phyloP scores from a whole-genome alignment of 768 basidiomycete genomes.

The Tricholoma hemisulphureum region DNA sequence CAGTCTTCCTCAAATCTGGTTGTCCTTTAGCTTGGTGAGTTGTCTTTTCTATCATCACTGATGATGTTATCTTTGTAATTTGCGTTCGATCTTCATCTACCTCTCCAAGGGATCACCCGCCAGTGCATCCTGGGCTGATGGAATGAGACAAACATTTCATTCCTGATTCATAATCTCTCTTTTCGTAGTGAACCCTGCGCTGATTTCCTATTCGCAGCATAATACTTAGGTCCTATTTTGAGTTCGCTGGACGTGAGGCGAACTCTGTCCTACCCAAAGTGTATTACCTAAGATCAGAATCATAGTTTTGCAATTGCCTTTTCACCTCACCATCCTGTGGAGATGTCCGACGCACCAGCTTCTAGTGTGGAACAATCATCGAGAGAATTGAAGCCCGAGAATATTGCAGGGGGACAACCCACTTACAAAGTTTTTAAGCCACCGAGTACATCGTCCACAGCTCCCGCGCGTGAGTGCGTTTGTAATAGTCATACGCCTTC shows the following conservation, averaged over 20 bases:
- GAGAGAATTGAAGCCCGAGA: conserved; percentile 5
- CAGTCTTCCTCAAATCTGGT: too few relatives aligned
- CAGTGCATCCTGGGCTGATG: conserved; percentile 65
- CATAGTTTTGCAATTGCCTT: conserved; percentile 5
- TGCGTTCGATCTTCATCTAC: conserved; percentile 74
- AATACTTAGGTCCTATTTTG: conserved; percentile 6
- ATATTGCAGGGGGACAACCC: conserved; percentile 1
- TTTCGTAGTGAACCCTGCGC: conserved; percentile 5
- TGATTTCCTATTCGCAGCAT: conserved; percentile 17
- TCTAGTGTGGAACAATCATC: conserved; percentile 8
- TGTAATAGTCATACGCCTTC: not conserved
- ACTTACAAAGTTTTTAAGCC: conserved; percentile 53
- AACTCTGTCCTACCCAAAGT: conserved; percentile 14
- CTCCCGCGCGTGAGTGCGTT: conserved; percentile 33
- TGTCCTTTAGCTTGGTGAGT: conserved; percentile 22
- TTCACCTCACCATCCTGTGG: not conserved
- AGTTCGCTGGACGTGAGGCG: conserved; percentile 30
- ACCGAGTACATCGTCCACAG: conserved; percentile 26
- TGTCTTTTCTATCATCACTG: conserved; percentile 12
- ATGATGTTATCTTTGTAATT: conserved; percentile 77
- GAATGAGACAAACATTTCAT: conserved; percentile 65
- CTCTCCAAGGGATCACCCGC: conserved; percentile 76
- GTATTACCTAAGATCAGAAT: conserved; percentile 22
- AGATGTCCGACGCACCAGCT: conserved; percentile 14
- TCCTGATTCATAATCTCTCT: conserved; percentile 41